A percentile compares a stretch with the other conserved stretches of the same genome.
phyloP scores from a whole-genome alignment of 306 rosid species.

The Vicia sativa region DNA sequence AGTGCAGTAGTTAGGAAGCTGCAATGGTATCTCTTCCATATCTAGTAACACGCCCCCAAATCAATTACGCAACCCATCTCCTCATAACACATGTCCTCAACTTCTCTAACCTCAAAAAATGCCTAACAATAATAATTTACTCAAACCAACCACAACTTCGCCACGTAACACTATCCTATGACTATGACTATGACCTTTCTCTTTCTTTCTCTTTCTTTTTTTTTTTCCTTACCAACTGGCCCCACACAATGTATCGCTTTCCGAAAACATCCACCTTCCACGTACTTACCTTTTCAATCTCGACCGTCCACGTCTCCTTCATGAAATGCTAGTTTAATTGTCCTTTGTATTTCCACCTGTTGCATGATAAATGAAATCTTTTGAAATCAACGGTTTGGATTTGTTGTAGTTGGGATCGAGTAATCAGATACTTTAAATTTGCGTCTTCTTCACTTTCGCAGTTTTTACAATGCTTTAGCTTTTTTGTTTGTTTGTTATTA shows the following conservation, averaged over 20 bases:
- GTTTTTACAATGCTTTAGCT: not conserved
- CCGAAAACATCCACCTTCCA: constrained; percentile 41
- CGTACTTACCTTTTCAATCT: constrained; percentile 46
- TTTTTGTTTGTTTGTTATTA: not conserved
- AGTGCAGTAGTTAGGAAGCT: constrained; percentile 13
- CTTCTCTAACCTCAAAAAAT: constrained; percentile 25
- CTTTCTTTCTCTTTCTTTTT: not conserved
- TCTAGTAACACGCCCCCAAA: constrained; percentile 19
- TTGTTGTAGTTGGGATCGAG: constrained; percentile 28
- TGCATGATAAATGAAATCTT: constrained; percentile 25
- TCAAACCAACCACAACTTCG: constrained; percentile 37
- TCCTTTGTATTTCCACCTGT: constrained; percentile 50
- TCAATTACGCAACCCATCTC: constrained; percentile 45
- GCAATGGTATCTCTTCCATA: constrained; percentile 9
- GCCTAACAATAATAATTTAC: not conserved
- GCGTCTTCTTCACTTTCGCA: not conserved
- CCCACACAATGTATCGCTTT: constrained; percentile 39
- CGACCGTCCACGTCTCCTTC: constrained; percentile 70
- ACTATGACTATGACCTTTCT: constrained; percentile 29
- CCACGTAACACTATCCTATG: constrained; percentile 61
- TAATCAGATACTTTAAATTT: constrained; percentile 34
- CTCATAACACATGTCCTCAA: constrained; percentile 44
- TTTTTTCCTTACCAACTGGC: constrained; percentile 28
- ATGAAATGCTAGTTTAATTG: constrained; percentile 44
- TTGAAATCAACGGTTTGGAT: constrained; percentile 44